Base-by-base conservation (phyloP, 1,284 basidiomycete genomes). In the Mrakiaceae sp. region DNA sequence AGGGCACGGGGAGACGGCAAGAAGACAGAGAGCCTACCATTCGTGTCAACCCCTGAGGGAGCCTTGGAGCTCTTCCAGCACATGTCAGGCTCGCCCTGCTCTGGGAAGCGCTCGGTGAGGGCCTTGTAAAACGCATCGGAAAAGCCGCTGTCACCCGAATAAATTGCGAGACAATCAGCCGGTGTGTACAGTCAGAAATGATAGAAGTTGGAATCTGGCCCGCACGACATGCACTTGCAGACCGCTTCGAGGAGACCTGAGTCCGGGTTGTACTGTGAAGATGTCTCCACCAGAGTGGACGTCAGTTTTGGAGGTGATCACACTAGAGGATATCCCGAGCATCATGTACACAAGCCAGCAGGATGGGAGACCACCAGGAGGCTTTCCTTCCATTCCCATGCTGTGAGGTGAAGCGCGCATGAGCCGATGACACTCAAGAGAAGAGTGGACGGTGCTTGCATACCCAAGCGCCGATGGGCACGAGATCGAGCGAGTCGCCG, bases 311-410 rank as follows among this genome's bases (percentile, higher is more conserved):
- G 14, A 46, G 6, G 5, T 11, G 39, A 46, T 58, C 43, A 40
- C 11, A 5, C 11, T 58, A 44, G 48, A 6, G 5, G 39, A 58
- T 58, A 14, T 12, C 16, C 5, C 4, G 16, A 5, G 60, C 8
- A 49, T 10, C 14, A 64, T 58, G 27, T 46, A 64, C 63, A 50
- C 65, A 66, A 10, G 87, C 92, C 46, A 96, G 81, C 11, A 97
- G 79, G 70, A 96, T 85, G 0, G 93, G 93, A 68, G 85, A 88
- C 90, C 92, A 97, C 91, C 91, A 96, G 43, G 84, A 82, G 8
- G 86, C 87, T 76, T 96, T 97, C 48, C 91, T 79, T n/a, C 93
- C 93, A 74, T 27, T 27, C 27, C 27, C 27, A 27, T 27, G 27
- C 27, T 27, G 27, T 27, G 27, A 27, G 27, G 27, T 27, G 27